Evolutionary conservation across 108 stramenopile genomes (phyloP).

Genomic region (Skeletonema grethae): DNA sequence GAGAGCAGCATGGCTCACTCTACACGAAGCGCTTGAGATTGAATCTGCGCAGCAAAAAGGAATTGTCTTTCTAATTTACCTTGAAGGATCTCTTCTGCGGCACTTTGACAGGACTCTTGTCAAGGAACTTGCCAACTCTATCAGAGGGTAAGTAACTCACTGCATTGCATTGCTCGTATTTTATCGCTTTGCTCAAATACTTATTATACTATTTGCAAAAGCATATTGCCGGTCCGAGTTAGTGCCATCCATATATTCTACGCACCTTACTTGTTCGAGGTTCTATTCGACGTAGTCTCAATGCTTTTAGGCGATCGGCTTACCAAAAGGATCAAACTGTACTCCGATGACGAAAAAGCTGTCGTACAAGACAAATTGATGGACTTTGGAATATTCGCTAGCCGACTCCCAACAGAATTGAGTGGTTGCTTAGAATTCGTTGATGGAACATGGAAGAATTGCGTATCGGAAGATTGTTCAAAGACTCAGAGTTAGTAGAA

Average conservation of each 20-base stretch:
- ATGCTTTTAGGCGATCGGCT: slow-evolving; percentile 30
- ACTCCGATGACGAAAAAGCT: slow-evolving; percentile 25
- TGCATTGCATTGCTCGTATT: too few relatives aligned
- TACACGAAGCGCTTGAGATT: slow-evolving; percentile 35
- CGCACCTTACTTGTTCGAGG: slow-evolving; percentile 35
- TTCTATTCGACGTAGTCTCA: slow-evolving; percentile 29
- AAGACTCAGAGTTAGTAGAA: not conserved
- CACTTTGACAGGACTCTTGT: slow-evolving; percentile 40
- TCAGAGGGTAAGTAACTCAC: slow-evolving; percentile 14
- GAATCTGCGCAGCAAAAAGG: slow-evolving; percentile 37
- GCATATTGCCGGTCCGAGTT: slow-evolving; percentile 28
- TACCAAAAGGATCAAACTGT: slow-evolving; percentile 40
- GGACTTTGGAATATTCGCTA: slow-evolving; percentile 22
- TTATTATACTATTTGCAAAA: too few relatives aligned
- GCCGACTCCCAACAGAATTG: slow-evolving; percentile 30
- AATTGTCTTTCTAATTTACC: slow-evolving; percentile 32
- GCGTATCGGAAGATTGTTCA: not conserved
- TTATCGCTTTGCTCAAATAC: too few relatives aligned
- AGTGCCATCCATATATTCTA: slow-evolving; percentile 43
- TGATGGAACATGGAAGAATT: slow-evolving; percentile 20
- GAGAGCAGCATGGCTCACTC: slow-evolving; percentile 21
- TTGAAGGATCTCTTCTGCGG: slow-evolving; percentile 6
- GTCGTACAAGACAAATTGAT: slow-evolving; percentile 11
- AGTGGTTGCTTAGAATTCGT: slow-evolving; percentile 21
- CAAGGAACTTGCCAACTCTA: slow-evolving; percentile 15